Evolutionary conservation across 2,329 filamentous ascomycete species (phyloP).

Genomic region (Colletotrichum sp.): DNA sequence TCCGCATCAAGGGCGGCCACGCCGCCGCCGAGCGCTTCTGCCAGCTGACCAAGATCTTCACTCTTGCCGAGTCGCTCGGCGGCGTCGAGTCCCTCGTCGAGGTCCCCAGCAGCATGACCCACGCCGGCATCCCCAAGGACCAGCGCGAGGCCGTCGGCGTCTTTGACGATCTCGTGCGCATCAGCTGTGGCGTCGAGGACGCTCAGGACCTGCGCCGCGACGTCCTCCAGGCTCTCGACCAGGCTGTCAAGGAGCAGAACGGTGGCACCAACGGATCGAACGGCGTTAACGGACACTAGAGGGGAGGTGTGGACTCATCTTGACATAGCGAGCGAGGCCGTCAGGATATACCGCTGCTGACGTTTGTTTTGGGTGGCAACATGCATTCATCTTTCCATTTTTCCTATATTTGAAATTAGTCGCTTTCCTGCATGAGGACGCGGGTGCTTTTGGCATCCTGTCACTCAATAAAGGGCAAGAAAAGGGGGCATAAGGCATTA

Average conservation of each 20-base stretch:
- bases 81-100: slow-evolving; percentile 93
- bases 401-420: not conserved
- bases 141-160: slow-evolving; percentile 92
- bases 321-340: not conserved
- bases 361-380: not conserved
- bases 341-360: not conserved
- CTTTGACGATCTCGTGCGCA: slow-evolving; percentile 89
- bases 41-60: slow-evolving; percentile 87
- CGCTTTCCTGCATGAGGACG: not conserved
- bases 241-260: slow-evolving; percentile 57
- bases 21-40: slow-evolving; percentile 91
- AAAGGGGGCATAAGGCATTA: not conserved
- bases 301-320: not conserved
- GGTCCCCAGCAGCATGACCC: slow-evolving; percentile 94
- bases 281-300: slow-evolving; percentile 31
- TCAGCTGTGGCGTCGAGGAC: slow-evolving; percentile 96
- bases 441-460: not conserved
- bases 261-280: slow-evolving; percentile 26
- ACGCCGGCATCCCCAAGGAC: slow-evolving; percentile 90
- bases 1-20: slow-evolving; percentile 88
- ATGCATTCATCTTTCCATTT: not conserved
- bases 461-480: not conserved
- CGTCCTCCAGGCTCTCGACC: slow-evolving; percentile 81
- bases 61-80: slow-evolving; percentile 88
- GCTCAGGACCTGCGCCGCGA: slow-evolving; percentile 82